Base-by-base conservation (phyloP, 106 monocot genomes). In the Dendrobium nobile region DNA sequence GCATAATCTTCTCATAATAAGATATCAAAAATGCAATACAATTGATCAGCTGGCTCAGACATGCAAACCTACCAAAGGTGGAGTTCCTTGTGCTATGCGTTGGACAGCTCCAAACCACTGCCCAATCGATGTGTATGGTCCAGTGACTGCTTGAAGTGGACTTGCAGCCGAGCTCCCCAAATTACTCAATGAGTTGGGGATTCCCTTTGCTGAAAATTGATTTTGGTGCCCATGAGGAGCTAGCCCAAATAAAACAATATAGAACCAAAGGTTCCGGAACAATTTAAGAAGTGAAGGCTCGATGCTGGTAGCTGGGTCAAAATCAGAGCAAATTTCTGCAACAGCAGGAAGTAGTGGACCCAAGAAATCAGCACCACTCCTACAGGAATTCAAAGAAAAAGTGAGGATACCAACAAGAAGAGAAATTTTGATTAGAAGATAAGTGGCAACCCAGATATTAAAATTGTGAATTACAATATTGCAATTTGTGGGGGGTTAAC, bases 191-290 rank as follows among this genome's bases (percentile, higher is more conserved):
- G 84, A 83, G 68, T 89, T 86, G n/a, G 99, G 92, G 47, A 88
- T 75, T 59, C 85, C 82, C 86, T 94, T 99, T 77, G 78, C n/a
- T 77, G 82, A 84, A 41, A 80, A 20, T 77, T 93, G 88, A 80
- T 79, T 93, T 65, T 73, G 85, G 77, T 93, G 95, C 81, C 93
- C 84, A 28, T 92, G 95, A 81, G 98, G 95, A 77, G 99, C 99
- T 75, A 99, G 67, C 54, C 99, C 99, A 92, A 95, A 99, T 77
- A 99, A 83, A 70, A 88, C 99, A 86, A 95, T 87, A 82, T 99
- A 99, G 80, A 95, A 99, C 99, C 99, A 99, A n/a, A 99, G 82
- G 67, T 99, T 99, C 67, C 98, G 91, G 22, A 95, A 99, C 59
- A 99, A 80, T 81, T 95, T 99, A 72, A 95, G 77, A 27, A 99